These are phyloP conservation scores for Entonaema liquescens DNA, from an alignment of 495 filamentous ascomycete genomes.

Conservation along the genomic window DNA sequence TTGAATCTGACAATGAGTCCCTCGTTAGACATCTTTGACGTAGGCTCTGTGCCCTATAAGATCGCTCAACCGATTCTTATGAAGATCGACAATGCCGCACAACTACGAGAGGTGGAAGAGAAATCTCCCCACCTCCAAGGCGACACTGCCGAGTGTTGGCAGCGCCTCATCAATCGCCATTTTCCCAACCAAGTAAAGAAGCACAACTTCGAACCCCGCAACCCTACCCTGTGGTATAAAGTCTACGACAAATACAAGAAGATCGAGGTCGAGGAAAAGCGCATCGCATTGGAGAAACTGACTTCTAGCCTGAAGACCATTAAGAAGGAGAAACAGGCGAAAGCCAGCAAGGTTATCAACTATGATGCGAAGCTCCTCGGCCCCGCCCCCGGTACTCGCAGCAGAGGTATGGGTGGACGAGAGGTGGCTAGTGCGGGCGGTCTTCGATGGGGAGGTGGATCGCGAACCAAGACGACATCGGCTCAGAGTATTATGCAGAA, in stretches of 20 bases:
- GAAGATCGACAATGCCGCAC: slow-evolving; percentile 43
- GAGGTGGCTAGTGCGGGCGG: slow-evolving; percentile 6
- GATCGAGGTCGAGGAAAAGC: slow-evolving; percentile 58
- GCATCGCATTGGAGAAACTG: slow-evolving; percentile 55
- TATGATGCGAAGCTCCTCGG: slow-evolving; percentile 40
- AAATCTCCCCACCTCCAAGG: slow-evolving; percentile 48
- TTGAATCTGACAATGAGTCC: slow-evolving; percentile 20
- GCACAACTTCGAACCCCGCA: slow-evolving; percentile 42
- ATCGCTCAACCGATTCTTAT: slow-evolving; percentile 40
- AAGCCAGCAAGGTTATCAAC: slow-evolving; percentile 42
- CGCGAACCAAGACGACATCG: slow-evolving; percentile 42
- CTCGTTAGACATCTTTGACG: slow-evolving; percentile 34
- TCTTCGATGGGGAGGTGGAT: slow-evolving; percentile 39
- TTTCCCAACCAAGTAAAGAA: slow-evolving; percentile 39
- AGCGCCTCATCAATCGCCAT: slow-evolving; percentile 49
- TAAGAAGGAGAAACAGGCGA: slow-evolving; percentile 44
- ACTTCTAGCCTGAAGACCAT: slow-evolving; percentile 39
- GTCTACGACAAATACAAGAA: slow-evolving; percentile 51
- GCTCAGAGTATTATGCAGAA: slow-evolving; percentile 39
- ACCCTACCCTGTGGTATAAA: slow-evolving; percentile 49
- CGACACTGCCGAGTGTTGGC: slow-evolving; percentile 47
- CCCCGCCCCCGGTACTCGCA: slow-evolving; percentile 24
- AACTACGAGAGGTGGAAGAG: slow-evolving; percentile 51
- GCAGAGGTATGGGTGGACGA: slow-evolving; percentile 1
- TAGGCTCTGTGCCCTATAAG: slow-evolving; percentile 30